phyloP scores from a whole-genome alignment of 192 early-diverging fungal species.

The Coemansia sp. region DNA sequence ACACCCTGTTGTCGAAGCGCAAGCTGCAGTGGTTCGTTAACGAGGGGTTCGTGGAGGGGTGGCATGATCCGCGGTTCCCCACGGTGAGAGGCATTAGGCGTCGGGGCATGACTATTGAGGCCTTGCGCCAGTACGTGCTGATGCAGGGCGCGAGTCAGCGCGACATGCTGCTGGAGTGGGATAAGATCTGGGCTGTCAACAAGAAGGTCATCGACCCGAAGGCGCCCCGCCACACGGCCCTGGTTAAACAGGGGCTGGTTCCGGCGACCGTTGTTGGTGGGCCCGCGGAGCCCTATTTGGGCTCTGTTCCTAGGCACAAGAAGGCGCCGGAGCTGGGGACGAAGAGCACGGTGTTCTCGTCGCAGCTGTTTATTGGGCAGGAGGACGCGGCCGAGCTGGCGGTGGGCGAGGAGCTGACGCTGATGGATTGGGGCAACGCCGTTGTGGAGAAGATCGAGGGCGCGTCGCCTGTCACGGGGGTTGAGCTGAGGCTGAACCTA shows the following conservation, averaged over 20 bases:
- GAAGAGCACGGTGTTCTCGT: conserved; percentile 80
- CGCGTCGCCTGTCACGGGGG: conserved; percentile 58
- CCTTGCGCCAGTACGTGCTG: conserved; percentile 92
- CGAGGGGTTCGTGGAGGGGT: conserved; percentile 75
- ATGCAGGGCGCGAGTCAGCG: conserved; percentile 98
- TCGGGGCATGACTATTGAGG: conserved; percentile 97
- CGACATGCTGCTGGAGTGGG: conserved; percentile 93
- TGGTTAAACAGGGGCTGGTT: conserved; percentile 67
- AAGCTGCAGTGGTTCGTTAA: conserved; percentile 98
- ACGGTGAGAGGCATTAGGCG: conserved; percentile 87
- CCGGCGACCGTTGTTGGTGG: conserved; percentile 61
- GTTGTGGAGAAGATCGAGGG: conserved; percentile 73
- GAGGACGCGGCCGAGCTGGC: conserved; percentile 81
- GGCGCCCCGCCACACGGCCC: conserved; percentile 85
- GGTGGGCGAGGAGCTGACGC: conserved; percentile 87
- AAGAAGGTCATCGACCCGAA: conserved; percentile 95
- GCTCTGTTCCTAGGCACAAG: conserved; percentile 82
- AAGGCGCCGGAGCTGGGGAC: conserved; percentile 92
- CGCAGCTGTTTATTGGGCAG: conserved; percentile 77
- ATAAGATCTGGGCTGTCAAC: conserved; percentile 98
- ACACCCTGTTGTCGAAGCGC: conserved; percentile 97
- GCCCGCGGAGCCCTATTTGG: conserved; percentile 49
- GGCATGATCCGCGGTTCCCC: conserved; percentile 92
- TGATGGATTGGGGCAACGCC: conserved; percentile 99
- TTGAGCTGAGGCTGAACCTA: conserved; percentile 71